Conservation (phyloP, 2,329 filamentous ascomycete genomes). For the Dactylellina sp. region DNA sequence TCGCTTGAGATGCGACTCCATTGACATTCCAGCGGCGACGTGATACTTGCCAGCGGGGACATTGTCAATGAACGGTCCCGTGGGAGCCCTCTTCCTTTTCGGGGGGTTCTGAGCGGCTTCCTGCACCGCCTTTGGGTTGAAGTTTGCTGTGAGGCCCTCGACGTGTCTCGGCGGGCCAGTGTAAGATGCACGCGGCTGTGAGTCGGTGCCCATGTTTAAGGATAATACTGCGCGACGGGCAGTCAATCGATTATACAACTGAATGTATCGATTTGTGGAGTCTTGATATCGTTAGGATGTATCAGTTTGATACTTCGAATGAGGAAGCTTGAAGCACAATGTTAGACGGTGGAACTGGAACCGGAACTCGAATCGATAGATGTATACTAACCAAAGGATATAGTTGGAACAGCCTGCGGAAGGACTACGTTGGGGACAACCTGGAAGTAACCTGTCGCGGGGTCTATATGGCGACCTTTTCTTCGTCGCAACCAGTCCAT, state of each 20-base stretch:
- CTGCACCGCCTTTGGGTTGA: constrained; percentile 54
- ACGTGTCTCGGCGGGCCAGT: constrained; percentile 17
- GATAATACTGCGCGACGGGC: constrained; percentile 15
- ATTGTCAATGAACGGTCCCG: constrained; percentile 49
- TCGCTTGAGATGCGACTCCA: constrained; percentile 50
- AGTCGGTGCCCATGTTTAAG: constrained; percentile 31
- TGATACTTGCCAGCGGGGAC: constrained; percentile 44
- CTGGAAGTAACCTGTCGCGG: constrained; percentile 22
- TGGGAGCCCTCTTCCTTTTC: constrained; percentile 20
- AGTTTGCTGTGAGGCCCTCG: constrained; percentile 37
- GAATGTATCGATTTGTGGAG: constrained; percentile 24
- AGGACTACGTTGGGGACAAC: constrained; percentile 9
- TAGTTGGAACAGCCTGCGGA: constrained; percentile 20
- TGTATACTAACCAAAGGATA: constrained; percentile 22
- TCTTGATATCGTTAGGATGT: constrained; percentile 6
- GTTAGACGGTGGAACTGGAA: not conserved
- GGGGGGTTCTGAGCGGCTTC: constrained; percentile 47
- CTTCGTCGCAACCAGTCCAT: constrained; percentile 2
- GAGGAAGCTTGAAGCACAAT: constrained; percentile 24
- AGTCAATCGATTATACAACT: constrained; percentile 29
- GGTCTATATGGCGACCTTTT: not conserved
- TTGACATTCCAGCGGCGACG: constrained; percentile 45
- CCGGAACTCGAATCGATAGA: not conserved
- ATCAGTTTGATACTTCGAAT: constrained; percentile 6
- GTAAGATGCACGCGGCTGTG: constrained; percentile 43